Percentiles rank a stretch among this genome's conserved stretches.
Evolutionary conservation across 257 asterid genomes (phyloP).

Genomic region (Solanum raphanifolium): DNA sequence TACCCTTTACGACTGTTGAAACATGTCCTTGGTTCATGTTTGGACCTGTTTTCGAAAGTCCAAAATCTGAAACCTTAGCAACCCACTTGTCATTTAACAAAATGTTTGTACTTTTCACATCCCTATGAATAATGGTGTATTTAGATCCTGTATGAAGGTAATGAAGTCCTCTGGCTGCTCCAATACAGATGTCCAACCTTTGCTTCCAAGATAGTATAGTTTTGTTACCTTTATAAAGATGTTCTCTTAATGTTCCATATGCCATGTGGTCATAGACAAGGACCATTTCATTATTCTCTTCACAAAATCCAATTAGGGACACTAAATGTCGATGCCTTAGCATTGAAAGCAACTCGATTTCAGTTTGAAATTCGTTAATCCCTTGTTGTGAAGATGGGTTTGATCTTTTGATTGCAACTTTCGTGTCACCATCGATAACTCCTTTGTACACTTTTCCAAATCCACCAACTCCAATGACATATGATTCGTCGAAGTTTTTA

Average conservation of each 20-base stretch:
- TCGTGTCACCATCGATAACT: slow-evolving; percentile 38
- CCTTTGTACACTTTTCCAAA: slow-evolving; percentile 89
- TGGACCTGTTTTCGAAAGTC: slow-evolving; percentile 73
- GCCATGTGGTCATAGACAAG: slow-evolving; percentile 84
- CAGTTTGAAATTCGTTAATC: slow-evolving; percentile 71
- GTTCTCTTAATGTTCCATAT: slow-evolving; percentile 72
- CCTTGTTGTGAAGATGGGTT: slow-evolving; percentile 93
- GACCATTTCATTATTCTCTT: slow-evolving; percentile 77
- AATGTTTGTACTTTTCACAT: slow-evolving; percentile 79
- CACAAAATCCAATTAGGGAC: slow-evolving; percentile 81
- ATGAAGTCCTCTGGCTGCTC: slow-evolving; percentile 81
- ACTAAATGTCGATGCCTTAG: slow-evolving; percentile 74
- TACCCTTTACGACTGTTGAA: slow-evolving; percentile 77
- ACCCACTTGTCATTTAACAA: slow-evolving; percentile 80
- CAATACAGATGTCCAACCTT: slow-evolving; percentile 62
- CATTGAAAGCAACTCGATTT: slow-evolving; percentile 72
- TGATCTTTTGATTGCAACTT: slow-evolving; percentile 79
- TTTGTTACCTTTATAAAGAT: slow-evolving; percentile 64
- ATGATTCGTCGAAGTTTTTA: slow-evolving; percentile 68
- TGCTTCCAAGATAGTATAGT: slow-evolving; percentile 62
- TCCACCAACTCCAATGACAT: slow-evolving; percentile 89
- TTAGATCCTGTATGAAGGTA: slow-evolving; percentile 81
- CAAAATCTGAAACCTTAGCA: slow-evolving; percentile 91
- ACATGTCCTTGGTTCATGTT: slow-evolving; percentile 77
- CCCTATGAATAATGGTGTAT: slow-evolving; percentile 84